Percentiles rank a stretch among this genome's conserved stretches.
Conservation (phyloP, 2,329 filamentous ascomycete species). For the Aureobasidium sp. region DNA sequence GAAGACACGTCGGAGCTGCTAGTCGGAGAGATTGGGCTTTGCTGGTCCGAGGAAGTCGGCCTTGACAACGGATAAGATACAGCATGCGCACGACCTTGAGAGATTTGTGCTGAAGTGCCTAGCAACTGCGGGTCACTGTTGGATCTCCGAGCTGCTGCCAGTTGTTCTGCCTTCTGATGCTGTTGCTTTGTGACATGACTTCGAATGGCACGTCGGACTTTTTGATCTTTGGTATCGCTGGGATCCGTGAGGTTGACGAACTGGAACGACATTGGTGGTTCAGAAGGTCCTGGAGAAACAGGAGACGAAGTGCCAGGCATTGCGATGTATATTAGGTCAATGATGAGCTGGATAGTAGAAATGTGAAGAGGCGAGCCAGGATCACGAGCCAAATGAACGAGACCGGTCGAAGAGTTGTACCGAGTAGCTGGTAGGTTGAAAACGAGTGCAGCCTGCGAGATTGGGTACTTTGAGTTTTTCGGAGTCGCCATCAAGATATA, state of each 20-base stretch:
- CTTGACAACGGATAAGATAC: constrained; percentile 14
- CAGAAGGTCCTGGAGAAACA: constrained; percentile 1
- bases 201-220: constrained; percentile 28
- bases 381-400: neutral
- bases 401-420: neutral
- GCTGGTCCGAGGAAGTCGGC: neutral
- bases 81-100: constrained; percentile 16
- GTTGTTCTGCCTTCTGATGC: constrained; percentile 24
- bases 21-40: neutral
- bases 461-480: neutral
- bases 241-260: constrained; percentile 21
- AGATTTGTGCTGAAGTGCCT: neutral
- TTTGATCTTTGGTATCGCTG: constrained; percentile 27
- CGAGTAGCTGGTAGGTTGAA: neutral
- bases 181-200: constrained; percentile 30
- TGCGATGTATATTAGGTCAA: neutral
- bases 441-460: neutral
- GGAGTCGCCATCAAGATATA: neutral
- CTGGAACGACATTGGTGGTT: constrained; percentile 3
- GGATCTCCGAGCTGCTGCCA: constrained; percentile 20
- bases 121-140: constrained; percentile 14
- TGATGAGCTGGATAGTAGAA: neutral
- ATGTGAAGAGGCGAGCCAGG: neutral
- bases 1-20: neutral
- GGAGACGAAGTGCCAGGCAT: neutral